Percentiles rank a stretch among this genome's conserved stretches.
Conservation (phyloP, 208 protist species). For the Acanthamoeba culbertsoni region DNA sequence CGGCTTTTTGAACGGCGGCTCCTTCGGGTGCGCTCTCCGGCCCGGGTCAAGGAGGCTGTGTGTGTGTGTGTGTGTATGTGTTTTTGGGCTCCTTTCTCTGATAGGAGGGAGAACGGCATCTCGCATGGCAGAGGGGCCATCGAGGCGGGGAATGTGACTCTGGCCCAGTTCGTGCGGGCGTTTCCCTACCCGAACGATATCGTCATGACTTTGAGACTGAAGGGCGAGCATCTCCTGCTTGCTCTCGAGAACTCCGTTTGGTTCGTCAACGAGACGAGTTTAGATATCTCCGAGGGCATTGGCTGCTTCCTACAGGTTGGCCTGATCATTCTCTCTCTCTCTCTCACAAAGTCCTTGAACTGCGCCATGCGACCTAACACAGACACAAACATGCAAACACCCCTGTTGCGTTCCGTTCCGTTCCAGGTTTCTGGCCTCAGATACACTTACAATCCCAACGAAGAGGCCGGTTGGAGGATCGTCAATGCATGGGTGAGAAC, state of each 20-base stretch:
- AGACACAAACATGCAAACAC: too few species aligned
- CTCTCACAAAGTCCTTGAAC: not conserved
- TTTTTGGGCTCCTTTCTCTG: not conserved
- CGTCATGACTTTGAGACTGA: not conserved
- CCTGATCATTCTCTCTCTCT: not conserved
- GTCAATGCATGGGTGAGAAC: not conserved
- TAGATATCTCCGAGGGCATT: constrained; percentile 32
- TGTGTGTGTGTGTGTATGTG: too few species aligned
- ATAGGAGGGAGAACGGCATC: not conserved
- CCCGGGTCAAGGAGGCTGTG: too few species aligned
- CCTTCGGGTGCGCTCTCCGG: not conserved
- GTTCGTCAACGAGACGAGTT: not conserved
- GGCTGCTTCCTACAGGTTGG: constrained; percentile 29
- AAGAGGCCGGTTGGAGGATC: not conserved
- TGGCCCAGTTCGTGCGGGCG: not conserved
- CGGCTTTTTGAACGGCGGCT: not conserved
- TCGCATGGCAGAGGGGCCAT: not conserved
- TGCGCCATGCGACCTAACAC: not conserved
- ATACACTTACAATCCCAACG: not conserved
- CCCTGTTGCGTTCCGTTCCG: not conserved
- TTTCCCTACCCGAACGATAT: constrained; percentile 5
- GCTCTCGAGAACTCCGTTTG: constrained; percentile 30
- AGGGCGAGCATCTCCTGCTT: not conserved
- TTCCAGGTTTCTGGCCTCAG: not conserved
- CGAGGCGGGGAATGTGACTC: not conserved